A percentile compares a stretch with the other conserved stretches of the same genome.
Evolutionary conservation across 768 basidiomycete genomes (phyloP).

Genomic region (Boletus vermiculosoides): DNA sequence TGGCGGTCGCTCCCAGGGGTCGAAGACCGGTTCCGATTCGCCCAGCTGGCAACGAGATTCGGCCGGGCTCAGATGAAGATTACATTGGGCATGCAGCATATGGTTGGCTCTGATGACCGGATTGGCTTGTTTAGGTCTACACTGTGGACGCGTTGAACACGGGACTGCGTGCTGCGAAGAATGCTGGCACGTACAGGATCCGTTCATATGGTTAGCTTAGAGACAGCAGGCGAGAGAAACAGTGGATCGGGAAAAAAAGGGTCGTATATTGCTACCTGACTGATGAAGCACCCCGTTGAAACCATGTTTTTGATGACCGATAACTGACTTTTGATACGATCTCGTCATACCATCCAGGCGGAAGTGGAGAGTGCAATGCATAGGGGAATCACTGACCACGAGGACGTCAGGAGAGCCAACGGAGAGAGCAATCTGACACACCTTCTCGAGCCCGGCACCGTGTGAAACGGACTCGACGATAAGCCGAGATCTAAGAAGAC

Average conservation of each 20-base stretch:
- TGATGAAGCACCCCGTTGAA: neutral
- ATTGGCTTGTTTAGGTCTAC: neutral
- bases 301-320: neutral
- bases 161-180: neutral
- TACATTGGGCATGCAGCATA: neutral
- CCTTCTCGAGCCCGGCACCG: neutral
- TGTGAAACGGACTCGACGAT: constrained; percentile 4
- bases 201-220: neutral
- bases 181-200: neutral
- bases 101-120: neutral
- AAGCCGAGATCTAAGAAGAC: constrained; percentile 4
- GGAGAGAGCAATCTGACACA: neutral
- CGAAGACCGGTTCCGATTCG: constrained; percentile 15
- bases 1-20: neutral
- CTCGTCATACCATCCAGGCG: neutral
- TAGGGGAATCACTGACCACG: constrained; percentile 1
- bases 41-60: constrained; percentile 6
- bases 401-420: neutral
- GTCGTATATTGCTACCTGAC: neutral
- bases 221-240: neutral
- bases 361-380: neutral
- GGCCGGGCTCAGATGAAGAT: neutral
- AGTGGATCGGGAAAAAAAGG: neutral
- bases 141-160: neutral
- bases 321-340: neutral